A percentile compares a stretch with the other conserved stretches of the same genome.
Evolutionary conservation across 148 eudicot species (phyloP).

Genomic region (Amaranthus palmeri): DNA sequence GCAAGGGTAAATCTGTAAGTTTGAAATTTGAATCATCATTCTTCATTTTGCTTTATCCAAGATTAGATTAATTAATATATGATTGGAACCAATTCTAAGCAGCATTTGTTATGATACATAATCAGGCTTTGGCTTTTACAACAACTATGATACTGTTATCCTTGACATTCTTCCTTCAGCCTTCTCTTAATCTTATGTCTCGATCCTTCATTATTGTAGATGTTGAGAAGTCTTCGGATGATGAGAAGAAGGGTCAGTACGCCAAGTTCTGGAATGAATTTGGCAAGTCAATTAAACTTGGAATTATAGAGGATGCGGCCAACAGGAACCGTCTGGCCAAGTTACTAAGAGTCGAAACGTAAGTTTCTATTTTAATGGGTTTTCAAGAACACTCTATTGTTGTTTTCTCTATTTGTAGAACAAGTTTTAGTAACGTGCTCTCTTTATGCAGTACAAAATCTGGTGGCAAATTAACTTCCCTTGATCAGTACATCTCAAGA

Average conservation of each 20-base stretch:
- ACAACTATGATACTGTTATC: no score
- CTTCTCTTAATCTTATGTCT: not conserved
- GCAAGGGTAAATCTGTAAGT: not conserved
- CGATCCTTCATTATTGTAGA: constrained; percentile 36
- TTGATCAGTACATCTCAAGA: constrained; percentile 92
- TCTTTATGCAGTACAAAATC: constrained; percentile 58
- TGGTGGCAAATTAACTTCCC: constrained; percentile 81
- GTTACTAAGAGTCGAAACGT: constrained; percentile 94
- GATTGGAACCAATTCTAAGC: no score
- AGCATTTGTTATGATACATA: no score
- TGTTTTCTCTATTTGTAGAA: not conserved
- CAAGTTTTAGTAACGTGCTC: constrained; percentile 14
- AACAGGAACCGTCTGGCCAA: constrained; percentile 96
- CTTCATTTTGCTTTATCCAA: no score
- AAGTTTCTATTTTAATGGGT: constrained; percentile 14
- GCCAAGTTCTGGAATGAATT: constrained; percentile 97
- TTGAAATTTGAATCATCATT: no score
- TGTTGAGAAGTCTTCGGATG: constrained; percentile 61
- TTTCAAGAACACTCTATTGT: not conserved
- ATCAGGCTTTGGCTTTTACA: no score
- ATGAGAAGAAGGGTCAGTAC: constrained; percentile 90
- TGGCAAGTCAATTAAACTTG: constrained; percentile 97
- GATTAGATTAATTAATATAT: no score
- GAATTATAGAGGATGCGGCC: constrained; percentile 93
- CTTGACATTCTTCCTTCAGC: not conserved